Percentiles rank a stretch among this genome's conserved stretches.
These are phyloP conservation scores for Tagetes patula DNA, from an alignment of 129 eudicot genomes.

Conservation along the genomic window DNA sequence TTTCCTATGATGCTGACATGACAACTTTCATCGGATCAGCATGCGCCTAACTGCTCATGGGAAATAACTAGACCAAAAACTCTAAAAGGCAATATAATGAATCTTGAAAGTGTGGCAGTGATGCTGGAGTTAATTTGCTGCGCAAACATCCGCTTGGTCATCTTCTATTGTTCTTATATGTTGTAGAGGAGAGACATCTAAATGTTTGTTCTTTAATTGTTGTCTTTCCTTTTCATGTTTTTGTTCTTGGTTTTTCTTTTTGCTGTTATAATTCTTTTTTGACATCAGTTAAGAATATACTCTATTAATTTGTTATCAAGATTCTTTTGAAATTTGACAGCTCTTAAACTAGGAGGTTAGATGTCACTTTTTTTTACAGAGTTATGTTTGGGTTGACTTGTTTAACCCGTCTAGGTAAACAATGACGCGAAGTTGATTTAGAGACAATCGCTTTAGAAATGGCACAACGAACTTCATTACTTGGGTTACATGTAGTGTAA, in stretches of 20 bases:
- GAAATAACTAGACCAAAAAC: constrained; percentile 22
- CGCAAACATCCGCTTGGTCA: constrained; percentile 25
- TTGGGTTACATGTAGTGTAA: too few relatives aligned
- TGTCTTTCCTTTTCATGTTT: constrained; percentile 31
- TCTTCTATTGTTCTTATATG: background rate
- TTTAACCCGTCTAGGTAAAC: too few relatives aligned
- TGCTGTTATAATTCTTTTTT: constrained; percentile 29
- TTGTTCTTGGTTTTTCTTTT: background rate
- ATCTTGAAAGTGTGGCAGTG: constrained; percentile 20
- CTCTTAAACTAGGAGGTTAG: background rate
- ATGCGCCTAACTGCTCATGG: constrained; percentile 27
- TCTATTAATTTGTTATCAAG: constrained; percentile 28
- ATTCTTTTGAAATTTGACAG: background rate
- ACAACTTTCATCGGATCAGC: constrained; percentile 10
- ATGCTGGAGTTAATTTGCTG: constrained; percentile 19
- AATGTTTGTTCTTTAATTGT: constrained; percentile 21
- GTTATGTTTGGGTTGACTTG: too few relatives aligned
- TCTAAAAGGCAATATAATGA: constrained; percentile 8
- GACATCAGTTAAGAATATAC: constrained; percentile 9
- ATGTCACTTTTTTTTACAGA: background rate
- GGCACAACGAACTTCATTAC: too few relatives aligned
- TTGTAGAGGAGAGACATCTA: constrained; percentile 34
- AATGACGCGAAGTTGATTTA: too few relatives aligned
- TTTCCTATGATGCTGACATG: constrained; percentile 50
- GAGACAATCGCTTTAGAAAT: too few relatives aligned